Evolutionary conservation across 495 filamentous ascomycete species (phyloP).

Genomic region (Podospora anserina): DNA sequence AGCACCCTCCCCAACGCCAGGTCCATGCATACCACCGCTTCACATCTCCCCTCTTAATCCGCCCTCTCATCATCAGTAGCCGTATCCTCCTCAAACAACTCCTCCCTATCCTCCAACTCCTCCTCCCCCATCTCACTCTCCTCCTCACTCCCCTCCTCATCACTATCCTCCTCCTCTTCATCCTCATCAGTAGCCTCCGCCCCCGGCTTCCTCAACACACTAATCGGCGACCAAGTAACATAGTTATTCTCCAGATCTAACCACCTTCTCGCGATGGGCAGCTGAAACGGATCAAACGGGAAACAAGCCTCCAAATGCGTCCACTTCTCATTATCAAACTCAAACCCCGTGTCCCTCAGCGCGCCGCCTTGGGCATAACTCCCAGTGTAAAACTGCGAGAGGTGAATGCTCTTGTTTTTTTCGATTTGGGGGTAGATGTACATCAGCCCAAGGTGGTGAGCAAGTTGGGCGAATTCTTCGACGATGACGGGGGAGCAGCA

Average conservation of each 20-base stretch:
- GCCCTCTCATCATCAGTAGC: conserved; percentile 41
- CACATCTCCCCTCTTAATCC: background rate
- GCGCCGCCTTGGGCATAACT: conserved; percentile 47
- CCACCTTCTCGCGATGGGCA: conserved; percentile 83
- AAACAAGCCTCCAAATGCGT: conserved; percentile 87
- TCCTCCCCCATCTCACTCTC: conserved; percentile 50
- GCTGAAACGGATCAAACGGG: conserved; percentile 92
- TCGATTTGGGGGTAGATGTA: conserved; percentile 86
- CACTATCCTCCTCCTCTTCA: conserved; percentile 47
- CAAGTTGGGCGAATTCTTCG: conserved; percentile 81
- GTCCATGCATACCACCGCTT: background rate
- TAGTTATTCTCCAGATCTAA: conserved; percentile 70
- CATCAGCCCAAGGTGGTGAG: conserved; percentile 76
- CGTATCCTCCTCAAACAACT: conserved; percentile 41
- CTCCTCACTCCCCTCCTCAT: conserved; percentile 31
- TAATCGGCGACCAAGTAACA: conserved; percentile 74
- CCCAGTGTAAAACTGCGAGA: conserved; percentile 56
- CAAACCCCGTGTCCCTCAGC: conserved; percentile 62
- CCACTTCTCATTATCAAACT: conserved; percentile 62
- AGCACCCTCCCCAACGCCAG: too few relatives aligned
- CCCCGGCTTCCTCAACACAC: conserved; percentile 57
- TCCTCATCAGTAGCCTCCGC: conserved; percentile 49
- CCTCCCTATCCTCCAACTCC: background rate
- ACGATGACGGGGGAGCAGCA: conserved; percentile 94
- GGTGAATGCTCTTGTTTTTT: conserved; percentile 78